Base-by-base conservation (phyloP, 2,329 filamentous ascomycete species). In the Epichloe sibirici region DNA sequence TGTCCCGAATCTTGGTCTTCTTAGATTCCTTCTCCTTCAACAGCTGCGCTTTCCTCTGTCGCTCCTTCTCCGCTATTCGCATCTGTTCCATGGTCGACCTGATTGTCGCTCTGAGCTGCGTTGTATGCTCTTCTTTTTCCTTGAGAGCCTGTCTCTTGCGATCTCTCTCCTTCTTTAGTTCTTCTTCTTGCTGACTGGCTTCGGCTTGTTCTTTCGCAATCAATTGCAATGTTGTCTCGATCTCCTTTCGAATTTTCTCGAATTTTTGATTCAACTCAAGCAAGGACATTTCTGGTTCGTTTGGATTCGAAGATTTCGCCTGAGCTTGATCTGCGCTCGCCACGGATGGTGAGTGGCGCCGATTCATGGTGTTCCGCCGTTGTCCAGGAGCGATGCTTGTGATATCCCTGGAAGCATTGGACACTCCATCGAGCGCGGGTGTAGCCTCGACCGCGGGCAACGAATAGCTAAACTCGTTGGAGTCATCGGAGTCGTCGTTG, bases 121-220 rank as follows among this genome's bases (percentile, higher is more conserved):
- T 83, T 48, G 89, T 96, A 49, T 84, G 86, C 62, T 94, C 89
- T 58, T 97, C 91, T 66, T 94, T 95, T 63, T 95, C 88, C 65
- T 88, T 93, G 51, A 93, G 75, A 21, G 83, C 77, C 56, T 85
- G 83, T 61, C 79, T 84, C 65, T 95, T 82, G 49, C 85, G 79
- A 58, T 94, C 88, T 55, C 88, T 85, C 61, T 95, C 88, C 54
- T 82, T 82, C 51, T 84, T 81, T 35, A 95, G 65, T 45, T 87
- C 81, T 40, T 81, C 78, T 57, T 88, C 71, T 50, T 79, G 70
- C n/a, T 76, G 72, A 57, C 79, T 80, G 54, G 81, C 82, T 50
- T 91, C 87, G 39, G 81, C 80, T 52, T 88, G 82, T 56, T 90
- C 87, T 51, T 81, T 86, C 17, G 76, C 73, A 25, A 87, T 83